phyloP scores from a whole-genome alignment of 345 rosid genomes.

The Bruguiera parviflora region DNA sequence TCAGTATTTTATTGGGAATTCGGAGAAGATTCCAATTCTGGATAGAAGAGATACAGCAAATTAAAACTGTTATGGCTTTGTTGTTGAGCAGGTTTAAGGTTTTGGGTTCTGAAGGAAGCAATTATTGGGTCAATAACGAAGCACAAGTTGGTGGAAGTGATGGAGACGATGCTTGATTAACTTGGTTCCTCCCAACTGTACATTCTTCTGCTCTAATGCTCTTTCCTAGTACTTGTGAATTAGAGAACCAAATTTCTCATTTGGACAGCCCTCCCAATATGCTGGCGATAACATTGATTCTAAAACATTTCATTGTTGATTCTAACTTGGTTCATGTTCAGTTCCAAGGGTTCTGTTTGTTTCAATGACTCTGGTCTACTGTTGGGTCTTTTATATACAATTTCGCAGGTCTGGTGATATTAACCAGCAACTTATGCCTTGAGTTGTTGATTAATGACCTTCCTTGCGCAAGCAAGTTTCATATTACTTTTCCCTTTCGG shows the following conservation, averaged over 20 bases:
- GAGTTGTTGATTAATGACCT: too few species aligned
- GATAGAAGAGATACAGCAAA: conserved; percentile 10
- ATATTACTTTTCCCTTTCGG: too few species aligned
- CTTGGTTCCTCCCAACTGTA: conserved; percentile 33
- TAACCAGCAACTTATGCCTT: background rate
- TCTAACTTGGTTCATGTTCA: conserved; percentile 15
- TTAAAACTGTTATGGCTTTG: conserved; percentile 15
- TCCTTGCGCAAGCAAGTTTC: too few species aligned
- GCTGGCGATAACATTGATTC: conserved; percentile 22
- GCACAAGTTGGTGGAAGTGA: conserved; percentile 79
- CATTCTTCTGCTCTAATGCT: conserved; percentile 33
- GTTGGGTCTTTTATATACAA: conserved; percentile 9
- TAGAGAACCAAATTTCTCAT: conserved; percentile 19
- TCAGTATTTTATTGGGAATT: conserved; percentile 38
- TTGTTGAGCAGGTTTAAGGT: conserved; percentile 73
- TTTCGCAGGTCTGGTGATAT: conserved; percentile 3
- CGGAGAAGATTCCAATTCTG: conserved; percentile 5
- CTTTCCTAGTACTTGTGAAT: conserved; percentile 29
- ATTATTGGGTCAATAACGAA: conserved; percentile 71
- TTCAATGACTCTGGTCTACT: conserved; percentile 15
- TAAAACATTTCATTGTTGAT: conserved; percentile 20
- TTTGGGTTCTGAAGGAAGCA: conserved; percentile 84
- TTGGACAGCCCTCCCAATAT: conserved; percentile 11
- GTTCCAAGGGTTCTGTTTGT: conserved; percentile 3
- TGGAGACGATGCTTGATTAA: conserved; percentile 75